Percentiles rank a stretch among this genome's conserved stretches.
These are phyloP conservation scores for Artemisia annua DNA, from an alignment of 129 eudicot genomes.

Conservation along the genomic window DNA sequence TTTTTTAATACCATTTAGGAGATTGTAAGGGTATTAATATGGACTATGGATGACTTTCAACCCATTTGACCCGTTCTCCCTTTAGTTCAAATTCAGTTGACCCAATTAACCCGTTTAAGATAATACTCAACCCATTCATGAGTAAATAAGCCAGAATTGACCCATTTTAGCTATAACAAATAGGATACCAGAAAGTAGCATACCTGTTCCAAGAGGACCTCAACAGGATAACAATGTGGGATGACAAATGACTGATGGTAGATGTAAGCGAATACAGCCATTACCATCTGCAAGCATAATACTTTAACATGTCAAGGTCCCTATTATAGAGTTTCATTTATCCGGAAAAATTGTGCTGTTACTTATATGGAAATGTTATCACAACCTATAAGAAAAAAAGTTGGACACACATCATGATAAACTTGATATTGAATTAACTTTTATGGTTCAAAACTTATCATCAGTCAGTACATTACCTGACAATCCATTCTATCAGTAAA, in stretches of 20 bases:
- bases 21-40: too few species aligned
- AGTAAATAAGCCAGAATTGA: too few species aligned
- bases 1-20: too few species aligned
- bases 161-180: neutral
- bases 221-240: constrained; percentile 57
- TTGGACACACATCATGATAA: neutral
- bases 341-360: too few species aligned
- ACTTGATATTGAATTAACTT: neutral
- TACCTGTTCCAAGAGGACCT: constrained; percentile 79
- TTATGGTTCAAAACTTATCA: neutral
- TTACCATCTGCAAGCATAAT: constrained; percentile 74
- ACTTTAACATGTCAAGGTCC: too few species aligned
- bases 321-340: too few species aligned
- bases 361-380: neutral
- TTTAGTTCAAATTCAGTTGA: too few species aligned
- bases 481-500: constrained; percentile 90
- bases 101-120: too few species aligned
- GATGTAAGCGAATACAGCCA: constrained; percentile 87
- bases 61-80: too few species aligned
- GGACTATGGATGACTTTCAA: too few species aligned
- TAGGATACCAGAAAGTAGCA: constrained; percentile 6
- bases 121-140: too few species aligned
- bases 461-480: constrained; percentile 49
- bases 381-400: neutral
- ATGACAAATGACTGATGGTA: constrained; percentile 74